Conservation (phyloP, 345 rosid genomes). For the Schrenkiella parvula region DNA sequence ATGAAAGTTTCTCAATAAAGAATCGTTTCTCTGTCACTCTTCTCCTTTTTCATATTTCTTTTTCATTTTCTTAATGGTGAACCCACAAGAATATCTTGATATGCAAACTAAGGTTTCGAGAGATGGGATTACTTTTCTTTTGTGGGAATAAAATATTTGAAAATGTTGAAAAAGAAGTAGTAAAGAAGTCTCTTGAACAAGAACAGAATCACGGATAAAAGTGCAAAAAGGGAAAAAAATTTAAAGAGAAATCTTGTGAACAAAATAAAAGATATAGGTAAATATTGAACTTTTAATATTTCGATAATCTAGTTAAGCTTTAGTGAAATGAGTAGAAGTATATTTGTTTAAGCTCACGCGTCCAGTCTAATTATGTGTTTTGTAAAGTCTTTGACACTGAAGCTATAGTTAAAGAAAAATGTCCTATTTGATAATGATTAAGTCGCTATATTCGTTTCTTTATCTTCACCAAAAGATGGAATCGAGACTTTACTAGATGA, state of each 20-base stretch:
- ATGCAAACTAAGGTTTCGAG: constrained; percentile 14
- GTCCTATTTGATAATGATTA: no score
- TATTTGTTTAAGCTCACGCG: background rate
- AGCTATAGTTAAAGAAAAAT: no score
- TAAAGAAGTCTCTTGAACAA: constrained; percentile 15
- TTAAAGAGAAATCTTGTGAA: constrained; percentile 14
- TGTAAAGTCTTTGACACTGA: background rate
- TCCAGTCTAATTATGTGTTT: constrained; percentile 7
- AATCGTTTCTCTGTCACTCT: no score
- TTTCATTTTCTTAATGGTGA: no score
- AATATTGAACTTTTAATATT: background rate
- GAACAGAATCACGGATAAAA: constrained; percentile 23
- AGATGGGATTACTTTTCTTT: background rate
- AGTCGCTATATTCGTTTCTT: no score
- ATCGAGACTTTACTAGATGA: no score
- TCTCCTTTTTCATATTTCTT: no score
- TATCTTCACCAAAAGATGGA: no score
- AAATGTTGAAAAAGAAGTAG: no score
- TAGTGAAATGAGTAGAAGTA: constrained; percentile 6
- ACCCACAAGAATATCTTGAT: constrained; percentile 19
- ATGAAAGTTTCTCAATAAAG: no score
- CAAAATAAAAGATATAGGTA: background rate
- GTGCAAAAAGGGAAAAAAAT: background rate
- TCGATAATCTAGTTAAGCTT: background rate
- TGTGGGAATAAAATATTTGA: background rate